Conservation (phyloP, 345 rosid species). For the Eucalyptus globulus region DNA sequence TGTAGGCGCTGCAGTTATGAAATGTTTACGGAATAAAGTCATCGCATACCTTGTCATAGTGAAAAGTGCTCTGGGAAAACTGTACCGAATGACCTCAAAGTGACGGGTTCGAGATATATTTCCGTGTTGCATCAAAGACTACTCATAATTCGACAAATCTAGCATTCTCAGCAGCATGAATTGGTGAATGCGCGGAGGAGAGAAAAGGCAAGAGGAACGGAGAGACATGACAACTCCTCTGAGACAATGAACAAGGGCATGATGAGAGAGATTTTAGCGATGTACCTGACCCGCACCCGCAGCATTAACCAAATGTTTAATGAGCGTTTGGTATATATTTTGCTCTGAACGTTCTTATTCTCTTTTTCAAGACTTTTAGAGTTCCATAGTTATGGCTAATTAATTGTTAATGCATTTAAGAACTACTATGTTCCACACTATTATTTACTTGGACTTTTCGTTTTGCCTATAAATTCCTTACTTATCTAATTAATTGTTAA, state of each 20-base stretch:
- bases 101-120: neutral
- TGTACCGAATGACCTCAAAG: neutral
- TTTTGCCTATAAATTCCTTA: neutral
- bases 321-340: neutral
- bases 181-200: neutral
- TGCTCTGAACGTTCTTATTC: neutral
- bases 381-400: neutral
- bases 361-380: neutral
- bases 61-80: neutral
- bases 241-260: neutral
- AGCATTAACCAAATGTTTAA: neutral
- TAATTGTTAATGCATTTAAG: neutral
- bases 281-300: neutral
- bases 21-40: neutral
- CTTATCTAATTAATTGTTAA: neutral
- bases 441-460: neutral
- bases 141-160: neutral
- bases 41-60: neutral
- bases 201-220: neutral
- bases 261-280: neutral
- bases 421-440: neutral
- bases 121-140: neutral
- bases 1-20: neutral
- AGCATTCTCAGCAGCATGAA: neutral
- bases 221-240: neutral